Evolutionary conservation across 108 stramenopile genomes (phyloP), one percentile per base, ranked within the genome.

Genomic region (Pseudonitzschia multiseries): DNA sequence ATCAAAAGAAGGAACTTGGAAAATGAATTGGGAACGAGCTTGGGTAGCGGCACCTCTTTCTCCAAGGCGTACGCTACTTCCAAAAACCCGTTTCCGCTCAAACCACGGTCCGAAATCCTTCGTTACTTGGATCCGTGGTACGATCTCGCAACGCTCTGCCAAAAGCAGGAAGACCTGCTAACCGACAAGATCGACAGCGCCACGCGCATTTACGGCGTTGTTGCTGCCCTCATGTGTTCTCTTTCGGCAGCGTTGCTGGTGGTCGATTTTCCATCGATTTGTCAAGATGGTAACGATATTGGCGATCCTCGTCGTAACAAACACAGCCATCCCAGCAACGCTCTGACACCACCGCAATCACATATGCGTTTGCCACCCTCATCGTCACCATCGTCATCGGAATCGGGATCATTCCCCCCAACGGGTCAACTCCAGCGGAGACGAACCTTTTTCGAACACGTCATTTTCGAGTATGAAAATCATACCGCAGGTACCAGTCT

Each of bases 81-180:
- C 24, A 59, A 59, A 6, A 59, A 27, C 15, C 57, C 57, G 13
- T 22, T n/a, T 27, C 57, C 57, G 1, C 29, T 59, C 3, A 22
- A 59, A 22, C 57, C 57, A 59, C 57, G 57, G 15, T 27, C 57
- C 29, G 57, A 59, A 27, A 26, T 59, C 14, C 15, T 59, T 15
- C 57, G 57, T n/a, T 59, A 59, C 15, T 13, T 59, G 0, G 57
- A 59, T 59, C 57, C 57, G 29, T 59, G 57, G 57, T 59, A 59
- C 29, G 57, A 59, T 59, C 29, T 59, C 10, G 57, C 57, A 27
- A 28, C 57, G 29, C 29, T 59, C 27, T 59, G 57, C n/a, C 27
- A 31, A 15, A 59, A 59, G n/a, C 57, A 59, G 29, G 57, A 59
- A 59, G 57, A 59, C 3, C 27, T 59, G 1, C n/a, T 59, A 14